These are phyloP conservation scores for Aquilaria sinensis DNA, from an alignment of 345 rosid species.

Conservation along the genomic window DNA sequence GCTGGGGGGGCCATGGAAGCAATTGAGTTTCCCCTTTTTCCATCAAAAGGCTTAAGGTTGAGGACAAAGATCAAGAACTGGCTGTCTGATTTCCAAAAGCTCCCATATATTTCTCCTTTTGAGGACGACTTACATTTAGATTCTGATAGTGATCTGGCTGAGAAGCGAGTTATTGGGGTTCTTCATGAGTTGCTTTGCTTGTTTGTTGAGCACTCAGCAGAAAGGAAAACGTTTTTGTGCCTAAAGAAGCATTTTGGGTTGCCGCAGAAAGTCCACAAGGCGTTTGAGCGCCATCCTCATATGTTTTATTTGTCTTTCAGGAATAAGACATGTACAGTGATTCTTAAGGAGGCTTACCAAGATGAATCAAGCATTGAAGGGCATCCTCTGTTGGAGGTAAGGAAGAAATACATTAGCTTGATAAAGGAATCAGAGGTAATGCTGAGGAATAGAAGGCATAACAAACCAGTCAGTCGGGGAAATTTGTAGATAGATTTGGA, in stretches of 20 bases:
- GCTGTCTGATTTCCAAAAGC: conserved; percentile 61
- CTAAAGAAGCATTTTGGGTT: conserved; percentile 70
- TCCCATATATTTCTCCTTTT: conserved; percentile 77
- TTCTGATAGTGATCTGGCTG: conserved; percentile 61
- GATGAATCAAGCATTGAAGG: conserved; percentile 36
- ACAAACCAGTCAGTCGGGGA: conserved; percentile 10
- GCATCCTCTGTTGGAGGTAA: conserved; percentile 56
- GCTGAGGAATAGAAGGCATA: conserved; percentile 40
- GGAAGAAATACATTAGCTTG: conserved; percentile 61
- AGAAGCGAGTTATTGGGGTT: conserved; percentile 82
- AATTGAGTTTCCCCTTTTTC: conserved; percentile 70
- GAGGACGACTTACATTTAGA: conserved; percentile 63
- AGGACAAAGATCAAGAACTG: conserved; percentile 64
- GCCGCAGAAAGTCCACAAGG: conserved; percentile 74
- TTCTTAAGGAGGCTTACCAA: conserved; percentile 72
- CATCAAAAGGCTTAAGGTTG: conserved; percentile 73
- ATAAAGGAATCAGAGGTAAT: conserved; percentile 46
- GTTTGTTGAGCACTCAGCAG: conserved; percentile 80
- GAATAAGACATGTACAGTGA: conserved; percentile 68
- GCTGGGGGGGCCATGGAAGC: conserved; percentile 32
- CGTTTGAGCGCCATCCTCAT: conserved; percentile 85
- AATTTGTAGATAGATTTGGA: conserved; percentile 33
- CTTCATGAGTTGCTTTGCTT: conserved; percentile 77
- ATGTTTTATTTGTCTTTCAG: conserved; percentile 67
- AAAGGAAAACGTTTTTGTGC: conserved; percentile 69